These are phyloP conservation scores for Penicillium psychrosexuale DNA, from an alignment of 2,329 filamentous ascomycete species.

Conservation along the genomic window DNA sequence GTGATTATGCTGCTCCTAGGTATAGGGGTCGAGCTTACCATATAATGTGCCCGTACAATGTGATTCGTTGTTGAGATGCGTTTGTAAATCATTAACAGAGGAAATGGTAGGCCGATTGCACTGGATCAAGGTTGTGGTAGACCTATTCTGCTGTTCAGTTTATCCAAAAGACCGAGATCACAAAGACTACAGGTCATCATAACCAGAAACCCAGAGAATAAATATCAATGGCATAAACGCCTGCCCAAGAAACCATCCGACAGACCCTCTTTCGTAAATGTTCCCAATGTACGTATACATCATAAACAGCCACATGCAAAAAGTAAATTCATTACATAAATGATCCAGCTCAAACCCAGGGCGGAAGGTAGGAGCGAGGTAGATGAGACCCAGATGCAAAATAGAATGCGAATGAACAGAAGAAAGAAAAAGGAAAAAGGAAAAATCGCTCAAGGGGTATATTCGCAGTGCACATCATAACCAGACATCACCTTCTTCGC, in stretches of 20 bases:
- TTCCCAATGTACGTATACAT: slow-evolving; percentile 4
- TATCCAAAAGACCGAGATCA: not conserved
- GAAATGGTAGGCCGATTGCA: not conserved
- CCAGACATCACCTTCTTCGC: slow-evolving; percentile 90
- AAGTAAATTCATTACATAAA: slow-evolving; percentile 2
- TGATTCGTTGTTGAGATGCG: not conserved
- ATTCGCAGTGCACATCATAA: slow-evolving; percentile 50
- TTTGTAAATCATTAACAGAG: not conserved
- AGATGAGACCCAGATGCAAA: slow-evolving; percentile 4
- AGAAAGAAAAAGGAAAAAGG: slow-evolving; percentile 9
- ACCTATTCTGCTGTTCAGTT: slow-evolving; percentile 3
- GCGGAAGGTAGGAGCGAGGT: not conserved
- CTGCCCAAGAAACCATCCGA: not conserved
- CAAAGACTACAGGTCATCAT: not conserved
- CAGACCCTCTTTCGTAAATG: not conserved
- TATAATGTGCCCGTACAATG: not conserved
- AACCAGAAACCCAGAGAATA: not conserved
- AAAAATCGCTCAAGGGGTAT: slow-evolving; percentile 38
- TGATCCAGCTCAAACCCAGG: not conserved
- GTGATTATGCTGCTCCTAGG: not conserved
- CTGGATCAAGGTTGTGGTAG: not conserved
- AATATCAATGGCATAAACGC: not conserved
- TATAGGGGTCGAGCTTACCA: not conserved
- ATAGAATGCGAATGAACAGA: not conserved
- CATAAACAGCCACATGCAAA: slow-evolving; percentile 2